Evolutionary conservation across 2,329 filamentous ascomycete species (phyloP).

Genomic region (Fusarium pininemorale): DNA sequence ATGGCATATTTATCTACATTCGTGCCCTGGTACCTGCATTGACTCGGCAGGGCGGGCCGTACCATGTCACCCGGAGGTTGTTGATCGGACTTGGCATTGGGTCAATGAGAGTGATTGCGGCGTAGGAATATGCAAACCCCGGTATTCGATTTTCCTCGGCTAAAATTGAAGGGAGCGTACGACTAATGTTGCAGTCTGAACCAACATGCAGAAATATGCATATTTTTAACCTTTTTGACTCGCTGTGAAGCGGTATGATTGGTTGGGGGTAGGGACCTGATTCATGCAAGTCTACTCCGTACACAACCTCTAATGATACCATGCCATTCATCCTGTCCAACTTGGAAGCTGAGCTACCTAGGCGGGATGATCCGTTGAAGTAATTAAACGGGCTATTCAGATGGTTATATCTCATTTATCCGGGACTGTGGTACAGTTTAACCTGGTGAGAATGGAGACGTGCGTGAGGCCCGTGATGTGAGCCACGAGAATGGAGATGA

Average conservation of each 20-base stretch:
- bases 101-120: background rate
- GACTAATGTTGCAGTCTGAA: background rate
- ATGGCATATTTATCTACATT: too few species aligned
- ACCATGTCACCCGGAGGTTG: background rate
- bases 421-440: too few species aligned
- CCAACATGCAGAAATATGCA: background rate
- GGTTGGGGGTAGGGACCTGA: background rate
- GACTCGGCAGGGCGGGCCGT: background rate
- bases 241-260: background rate
- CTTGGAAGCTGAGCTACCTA: background rate
- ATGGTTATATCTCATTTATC: background rate
- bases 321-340: too few species aligned
- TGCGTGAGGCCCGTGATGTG: too few species aligned
- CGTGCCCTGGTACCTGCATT: too few species aligned
- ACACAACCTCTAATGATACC: too few species aligned
- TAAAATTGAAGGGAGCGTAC: background rate
- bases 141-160: background rate
- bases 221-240: background rate
- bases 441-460: too few species aligned
- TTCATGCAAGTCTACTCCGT: background rate
- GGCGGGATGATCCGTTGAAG: background rate
- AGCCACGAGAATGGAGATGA: too few species aligned
- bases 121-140: background rate
- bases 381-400: too few species aligned
- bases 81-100: background rate